phyloP scores from a whole-genome alignment of 2,329 filamentous ascomycete species.

The Alternaria sp. region DNA sequence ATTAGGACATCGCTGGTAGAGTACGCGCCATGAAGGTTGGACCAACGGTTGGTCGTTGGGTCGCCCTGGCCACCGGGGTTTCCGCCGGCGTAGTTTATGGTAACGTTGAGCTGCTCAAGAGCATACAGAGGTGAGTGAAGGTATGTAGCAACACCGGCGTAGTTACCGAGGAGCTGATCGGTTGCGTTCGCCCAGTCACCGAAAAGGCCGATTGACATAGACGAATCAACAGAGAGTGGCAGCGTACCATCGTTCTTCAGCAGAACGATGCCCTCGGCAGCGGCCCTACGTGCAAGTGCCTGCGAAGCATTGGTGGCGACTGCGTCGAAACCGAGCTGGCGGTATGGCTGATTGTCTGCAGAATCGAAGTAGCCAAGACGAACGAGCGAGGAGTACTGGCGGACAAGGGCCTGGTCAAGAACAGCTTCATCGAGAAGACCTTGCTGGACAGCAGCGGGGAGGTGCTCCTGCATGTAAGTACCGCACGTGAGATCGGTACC shows the following conservation, averaged over 20 bases:
- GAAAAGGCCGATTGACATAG: conserved; percentile 61
- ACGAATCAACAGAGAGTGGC: conserved; percentile 50
- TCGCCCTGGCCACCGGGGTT: conserved; percentile 34
- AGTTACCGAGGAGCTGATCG: conserved; percentile 65
- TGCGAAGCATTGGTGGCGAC: conserved; percentile 63
- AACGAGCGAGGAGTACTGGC: conserved; percentile 64
- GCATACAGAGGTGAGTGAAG: conserved; percentile 62
- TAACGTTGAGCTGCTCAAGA: conserved; percentile 54
- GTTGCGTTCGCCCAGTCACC: conserved; percentile 65
- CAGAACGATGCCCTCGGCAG: conserved; percentile 57
- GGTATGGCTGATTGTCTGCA: conserved; percentile 32
- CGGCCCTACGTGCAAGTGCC: conserved; percentile 62
- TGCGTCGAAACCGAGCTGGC: conserved; percentile 27
- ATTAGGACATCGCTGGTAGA: conserved; percentile 59
- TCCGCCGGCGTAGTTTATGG: conserved; percentile 36
- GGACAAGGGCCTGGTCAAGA: conserved; percentile 59
- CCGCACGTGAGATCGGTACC: conserved; percentile 35
- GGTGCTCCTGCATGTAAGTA: conserved; percentile 30
- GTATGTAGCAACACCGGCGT: conserved; percentile 64
- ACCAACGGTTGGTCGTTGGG: conserved; percentile 35
- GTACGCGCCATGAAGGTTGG: conserved; percentile 17
- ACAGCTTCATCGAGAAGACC: conserved; percentile 48
- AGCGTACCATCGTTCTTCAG: conserved; percentile 61
- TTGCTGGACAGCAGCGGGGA: conserved; percentile 26
- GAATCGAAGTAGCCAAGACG: conserved; percentile 57